phyloP scores from a whole-genome alignment of 2,329 filamentous ascomycete genomes.

The Colletotrichum tamarilloi region DNA sequence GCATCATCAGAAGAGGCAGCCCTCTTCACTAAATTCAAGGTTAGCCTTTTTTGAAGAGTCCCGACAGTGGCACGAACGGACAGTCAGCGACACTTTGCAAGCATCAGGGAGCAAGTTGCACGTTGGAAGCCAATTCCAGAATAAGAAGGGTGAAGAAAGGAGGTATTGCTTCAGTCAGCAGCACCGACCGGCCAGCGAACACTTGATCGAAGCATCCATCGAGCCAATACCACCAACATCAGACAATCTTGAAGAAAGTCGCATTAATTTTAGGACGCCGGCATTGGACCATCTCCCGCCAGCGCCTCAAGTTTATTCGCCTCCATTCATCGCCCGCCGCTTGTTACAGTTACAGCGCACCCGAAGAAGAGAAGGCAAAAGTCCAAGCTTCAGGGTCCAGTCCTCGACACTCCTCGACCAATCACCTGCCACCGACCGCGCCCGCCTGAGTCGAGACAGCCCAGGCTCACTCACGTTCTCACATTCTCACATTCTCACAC shows the following conservation, averaged over 20 bases:
- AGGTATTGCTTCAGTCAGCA: conserved; percentile 3
- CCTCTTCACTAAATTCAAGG: not conserved
- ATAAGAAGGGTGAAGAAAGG: not conserved
- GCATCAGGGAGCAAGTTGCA: conserved; percentile 11
- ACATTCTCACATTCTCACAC: no score
- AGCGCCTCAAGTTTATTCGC: conserved; percentile 30
- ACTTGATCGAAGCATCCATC: not conserved
- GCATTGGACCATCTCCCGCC: conserved; percentile 15
- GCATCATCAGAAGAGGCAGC: not conserved
- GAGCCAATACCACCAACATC: not conserved
- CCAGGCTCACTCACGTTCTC: not conserved
- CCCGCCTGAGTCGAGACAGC: conserved; percentile 15
- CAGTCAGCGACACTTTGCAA: conserved; percentile 5
- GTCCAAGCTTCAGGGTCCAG: conserved; percentile 32
- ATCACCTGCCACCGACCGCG: conserved; percentile 4
- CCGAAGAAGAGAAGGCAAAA: not conserved
- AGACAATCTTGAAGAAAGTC: not conserved
- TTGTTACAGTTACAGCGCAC: conserved; percentile 5
- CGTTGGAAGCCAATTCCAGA: not conserved
- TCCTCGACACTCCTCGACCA: conserved; percentile 7
- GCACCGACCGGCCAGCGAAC: not conserved
- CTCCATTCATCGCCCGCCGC: conserved; percentile 4
- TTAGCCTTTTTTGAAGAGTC: not conserved
- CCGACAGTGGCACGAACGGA: conserved; percentile 4
- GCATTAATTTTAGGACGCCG: not conserved